A percentile compares a stretch with the other conserved stretches of the same genome.
Evolutionary conservation across 495 filamentous ascomycete species (phyloP).

Genomic region (Talaromyces adpressus): DNA sequence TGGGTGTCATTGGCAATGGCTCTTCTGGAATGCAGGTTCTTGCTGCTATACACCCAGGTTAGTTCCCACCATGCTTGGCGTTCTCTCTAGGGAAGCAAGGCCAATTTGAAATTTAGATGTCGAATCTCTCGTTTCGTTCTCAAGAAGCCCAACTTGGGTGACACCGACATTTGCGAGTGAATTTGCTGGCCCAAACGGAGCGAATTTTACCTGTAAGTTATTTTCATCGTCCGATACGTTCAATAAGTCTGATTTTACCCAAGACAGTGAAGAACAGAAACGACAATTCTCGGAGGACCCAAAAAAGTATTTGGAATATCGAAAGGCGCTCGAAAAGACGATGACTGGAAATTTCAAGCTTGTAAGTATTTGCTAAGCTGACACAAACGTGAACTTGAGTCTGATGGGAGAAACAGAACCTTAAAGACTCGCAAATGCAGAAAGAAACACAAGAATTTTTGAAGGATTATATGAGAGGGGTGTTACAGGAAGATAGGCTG

Average conservation of each 20-base stretch:
- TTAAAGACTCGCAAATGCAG: not conserved
- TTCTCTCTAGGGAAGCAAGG: not conserved
- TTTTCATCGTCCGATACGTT: not conserved
- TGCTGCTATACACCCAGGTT: constrained; percentile 25
- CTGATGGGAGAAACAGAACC: not conserved
- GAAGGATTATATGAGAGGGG: constrained; percentile 10
- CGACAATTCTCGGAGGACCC: constrained; percentile 10
- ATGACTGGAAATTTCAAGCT: not conserved
- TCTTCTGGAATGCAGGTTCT: constrained; percentile 47
- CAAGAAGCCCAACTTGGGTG: constrained; percentile 18
- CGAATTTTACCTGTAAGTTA: not conserved
- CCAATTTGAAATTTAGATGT: not conserved
- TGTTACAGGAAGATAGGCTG: constrained; percentile 30
- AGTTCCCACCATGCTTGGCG: not conserved
- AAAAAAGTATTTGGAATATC: constrained; percentile 7
- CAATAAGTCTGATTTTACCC: constrained; percentile 21
- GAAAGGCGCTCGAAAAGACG: constrained; percentile 11
- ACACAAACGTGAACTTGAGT: not conserved
- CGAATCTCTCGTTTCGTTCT: constrained; percentile 21
- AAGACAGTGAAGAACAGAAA: constrained; percentile 31
- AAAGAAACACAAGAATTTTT: not conserved
- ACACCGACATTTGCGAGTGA: not conserved
- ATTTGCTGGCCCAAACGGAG: not conserved
- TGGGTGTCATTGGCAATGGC: constrained; percentile 31
- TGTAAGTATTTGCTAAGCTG: not conserved